phyloP scores from a whole-genome alignment of 2,329 filamentous ascomycete genomes.

The Shiraia sp. region DNA sequence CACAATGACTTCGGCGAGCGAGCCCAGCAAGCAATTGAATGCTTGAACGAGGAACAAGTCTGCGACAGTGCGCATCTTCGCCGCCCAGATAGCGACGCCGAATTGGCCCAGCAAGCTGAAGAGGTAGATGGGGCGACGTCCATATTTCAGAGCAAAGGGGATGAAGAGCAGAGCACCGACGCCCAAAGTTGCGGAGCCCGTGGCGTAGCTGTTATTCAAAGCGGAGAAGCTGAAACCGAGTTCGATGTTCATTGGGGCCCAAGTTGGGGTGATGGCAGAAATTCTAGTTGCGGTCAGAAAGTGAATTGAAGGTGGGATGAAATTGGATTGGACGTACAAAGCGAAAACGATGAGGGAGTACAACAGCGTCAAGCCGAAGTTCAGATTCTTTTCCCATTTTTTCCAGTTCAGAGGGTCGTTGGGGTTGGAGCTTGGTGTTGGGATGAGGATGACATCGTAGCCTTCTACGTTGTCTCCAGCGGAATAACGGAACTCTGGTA shows the following conservation, averaged over 20 bases:
- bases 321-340: too few species aligned
- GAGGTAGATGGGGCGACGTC: slow-evolving; percentile 52
- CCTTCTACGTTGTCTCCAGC: slow-evolving; percentile 2
- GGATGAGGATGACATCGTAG: slow-evolving; percentile 6
- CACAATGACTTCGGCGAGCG: slow-evolving; percentile 50
- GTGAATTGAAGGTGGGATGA: too few species aligned
- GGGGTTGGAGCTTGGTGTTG: slow-evolving; percentile 6
- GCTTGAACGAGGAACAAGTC: slow-evolving; percentile 53
- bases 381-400: slow-evolving; percentile 10
- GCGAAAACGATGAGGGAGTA: slow-evolving; percentile 10
- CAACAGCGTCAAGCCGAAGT: slow-evolving; percentile 9
- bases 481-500: slow-evolving; percentile 4
- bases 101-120: slow-evolving; percentile 47
- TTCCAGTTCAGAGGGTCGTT: slow-evolving; percentile 17
- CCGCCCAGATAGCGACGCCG: slow-evolving; percentile 49
- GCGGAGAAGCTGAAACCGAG: slow-evolving; percentile 34
- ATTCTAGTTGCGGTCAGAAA: too few species aligned
- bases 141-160: slow-evolving; percentile 53
- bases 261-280: slow-evolving; percentile 14
- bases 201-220: slow-evolving; percentile 53
- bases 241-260: slow-evolving; percentile 13
- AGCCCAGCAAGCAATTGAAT: slow-evolving; percentile 50
- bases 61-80: slow-evolving; percentile 46
- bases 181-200: slow-evolving; percentile 47
- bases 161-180: slow-evolving; percentile 50